Conservation (phyloP, 768 basidiomycete genomes). For the Cystobasidium tubakii region DNA sequence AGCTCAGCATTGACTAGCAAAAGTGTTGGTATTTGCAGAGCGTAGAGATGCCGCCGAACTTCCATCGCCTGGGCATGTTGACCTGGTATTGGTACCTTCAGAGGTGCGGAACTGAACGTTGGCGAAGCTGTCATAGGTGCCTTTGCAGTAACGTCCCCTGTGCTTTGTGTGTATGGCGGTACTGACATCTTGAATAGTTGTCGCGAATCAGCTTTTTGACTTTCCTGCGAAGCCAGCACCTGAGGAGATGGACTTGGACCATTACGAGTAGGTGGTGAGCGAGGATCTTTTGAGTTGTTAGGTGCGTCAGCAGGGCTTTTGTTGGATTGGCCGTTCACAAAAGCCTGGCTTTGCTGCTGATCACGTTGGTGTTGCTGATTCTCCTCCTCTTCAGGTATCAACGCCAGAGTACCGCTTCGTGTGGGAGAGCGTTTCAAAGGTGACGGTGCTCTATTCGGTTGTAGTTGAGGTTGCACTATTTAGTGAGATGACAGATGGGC, state of each 20-base stretch:
- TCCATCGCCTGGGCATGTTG: slow-evolving; percentile 13
- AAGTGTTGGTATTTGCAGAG: slow-evolving; percentile 18
- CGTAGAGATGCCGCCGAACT: slow-evolving; percentile 20
- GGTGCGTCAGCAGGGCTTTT: not conserved
- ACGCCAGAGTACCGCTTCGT: not conserved
- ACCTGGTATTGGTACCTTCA: not conserved
- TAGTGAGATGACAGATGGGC: not conserved
- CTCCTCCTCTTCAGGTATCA: slow-evolving; percentile 14
- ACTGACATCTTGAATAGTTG: not conserved
- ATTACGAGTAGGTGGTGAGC: not conserved
- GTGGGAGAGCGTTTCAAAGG: slow-evolving; percentile 5
- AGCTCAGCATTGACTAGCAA: slow-evolving; percentile 28
- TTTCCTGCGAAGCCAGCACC: not conserved
- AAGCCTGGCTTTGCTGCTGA: not conserved
- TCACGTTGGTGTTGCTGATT: not conserved
- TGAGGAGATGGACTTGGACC: no score
- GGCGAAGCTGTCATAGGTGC: not conserved
- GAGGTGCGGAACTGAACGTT: not conserved
- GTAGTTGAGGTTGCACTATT: not conserved
- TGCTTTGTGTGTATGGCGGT: not conserved
- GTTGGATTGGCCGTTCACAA: not conserved
- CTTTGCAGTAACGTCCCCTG: not conserved
- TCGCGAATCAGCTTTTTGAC: not conserved
- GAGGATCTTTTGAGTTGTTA: not conserved
- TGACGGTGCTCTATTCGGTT: not conserved